Conservation (phyloP, 306 rosid species). For the Luffa aegyptiaca region DNA sequence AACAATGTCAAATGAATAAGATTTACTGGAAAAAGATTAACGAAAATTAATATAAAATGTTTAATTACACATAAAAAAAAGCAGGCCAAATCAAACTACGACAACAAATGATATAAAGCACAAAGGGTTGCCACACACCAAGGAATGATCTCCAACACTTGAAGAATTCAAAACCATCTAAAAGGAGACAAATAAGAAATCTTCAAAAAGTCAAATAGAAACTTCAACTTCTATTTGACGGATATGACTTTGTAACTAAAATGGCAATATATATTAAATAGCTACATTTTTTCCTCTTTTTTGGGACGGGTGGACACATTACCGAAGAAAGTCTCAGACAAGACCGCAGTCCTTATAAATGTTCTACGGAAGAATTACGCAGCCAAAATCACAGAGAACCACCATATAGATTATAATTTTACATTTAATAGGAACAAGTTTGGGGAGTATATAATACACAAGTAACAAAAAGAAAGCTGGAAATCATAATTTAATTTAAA, state of each 20-base stretch:
- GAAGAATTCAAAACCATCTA: not conserved
- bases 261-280: not conserved
- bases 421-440: not conserved
- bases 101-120: not conserved
- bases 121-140: not conserved
- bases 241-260: not conserved
- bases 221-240: not conserved
- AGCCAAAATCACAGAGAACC: not conserved
- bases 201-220: not conserved
- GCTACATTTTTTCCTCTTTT: not conserved
- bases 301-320: not conserved
- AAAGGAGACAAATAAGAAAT: not conserved
- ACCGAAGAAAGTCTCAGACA: not conserved
- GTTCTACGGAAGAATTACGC: not conserved
- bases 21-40: not conserved
- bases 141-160: not conserved
- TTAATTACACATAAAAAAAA: too few species aligned
- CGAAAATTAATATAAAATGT: not conserved
- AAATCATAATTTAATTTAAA: not conserved
- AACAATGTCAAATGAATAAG: constrained; percentile 12
- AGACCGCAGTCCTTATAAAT: not conserved
- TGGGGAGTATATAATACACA: not conserved
- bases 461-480: not conserved
- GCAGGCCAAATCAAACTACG: not conserved
- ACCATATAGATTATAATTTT: not conserved